Percentiles rank a stretch among this genome's conserved stretches.
phyloP scores from a whole-genome alignment of 148 eudicot genomes.

The Camellia japonica region DNA sequence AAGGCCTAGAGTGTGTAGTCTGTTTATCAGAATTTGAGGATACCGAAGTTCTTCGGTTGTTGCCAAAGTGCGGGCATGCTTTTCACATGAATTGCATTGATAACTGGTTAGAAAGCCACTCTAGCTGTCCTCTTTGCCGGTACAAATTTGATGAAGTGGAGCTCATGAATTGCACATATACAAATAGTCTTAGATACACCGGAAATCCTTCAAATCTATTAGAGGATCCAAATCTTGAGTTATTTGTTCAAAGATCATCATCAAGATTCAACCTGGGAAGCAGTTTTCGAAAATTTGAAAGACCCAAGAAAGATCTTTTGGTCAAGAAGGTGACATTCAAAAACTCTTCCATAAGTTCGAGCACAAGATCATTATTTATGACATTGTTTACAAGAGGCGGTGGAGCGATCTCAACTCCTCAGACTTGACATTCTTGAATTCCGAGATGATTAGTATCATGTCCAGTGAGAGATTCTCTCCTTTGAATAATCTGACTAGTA shows the following conservation, averaged over 20 bases:
- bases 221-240: constrained; percentile 25
- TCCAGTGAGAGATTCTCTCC: constrained; percentile 14
- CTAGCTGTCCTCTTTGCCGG: constrained; percentile 41
- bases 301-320: constrained; percentile 16
- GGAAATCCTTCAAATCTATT: background rate
- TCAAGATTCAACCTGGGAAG: constrained; percentile 15
- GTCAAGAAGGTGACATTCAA: constrained; percentile 11
- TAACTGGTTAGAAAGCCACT: constrained; percentile 36
- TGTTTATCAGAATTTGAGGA: constrained; percentile 38
- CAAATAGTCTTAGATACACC: background rate
- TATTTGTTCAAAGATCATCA: constrained; percentile 26
- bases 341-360: constrained; percentile 21
- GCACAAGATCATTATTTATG: constrained; percentile 30
- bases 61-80: constrained; percentile 39
- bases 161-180: constrained; percentile 11
- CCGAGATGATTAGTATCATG: constrained; percentile 21
- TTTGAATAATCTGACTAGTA: no score
- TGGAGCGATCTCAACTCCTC: constrained; percentile 36
- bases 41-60: constrained; percentile 27
- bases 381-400: constrained; percentile 24
- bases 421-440: constrained; percentile 26
- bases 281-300: constrained; percentile 4
- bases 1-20: constrained; percentile 37
- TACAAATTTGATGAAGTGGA: constrained; percentile 15
- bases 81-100: constrained; percentile 40